Percentiles rank a stretch among this genome's conserved stretches.
Evolutionary conservation across 208 protist species (phyloP).

Genomic region (Novymonas esmeraldas): DNA sequence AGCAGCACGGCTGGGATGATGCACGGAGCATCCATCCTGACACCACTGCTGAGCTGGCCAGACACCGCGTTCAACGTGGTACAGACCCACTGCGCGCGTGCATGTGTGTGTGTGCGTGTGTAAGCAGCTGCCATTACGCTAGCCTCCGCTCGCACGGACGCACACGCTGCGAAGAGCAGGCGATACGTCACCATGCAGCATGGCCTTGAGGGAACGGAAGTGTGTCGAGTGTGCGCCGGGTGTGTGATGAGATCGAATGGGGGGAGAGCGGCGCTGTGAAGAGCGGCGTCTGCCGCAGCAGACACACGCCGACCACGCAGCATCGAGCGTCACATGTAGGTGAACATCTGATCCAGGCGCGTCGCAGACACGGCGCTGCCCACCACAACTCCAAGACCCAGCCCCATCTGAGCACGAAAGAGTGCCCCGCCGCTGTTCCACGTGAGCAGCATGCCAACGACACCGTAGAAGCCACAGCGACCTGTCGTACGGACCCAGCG

Average conservation of each 20-base stretch:
- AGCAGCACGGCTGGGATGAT: background rate
- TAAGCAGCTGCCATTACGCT: too few relatives aligned
- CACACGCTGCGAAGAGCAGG: too few relatives aligned
- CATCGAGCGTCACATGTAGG: constrained; percentile 31
- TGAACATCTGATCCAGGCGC: constrained; percentile 63
- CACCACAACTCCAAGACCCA: constrained; percentile 60
- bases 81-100: background rate
- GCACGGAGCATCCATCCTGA: too few relatives aligned
- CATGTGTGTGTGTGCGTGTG: background rate
- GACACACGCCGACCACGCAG: background rate
- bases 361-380: constrained; percentile 52
- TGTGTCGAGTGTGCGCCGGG: too few relatives aligned
- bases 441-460: constrained; percentile 61
- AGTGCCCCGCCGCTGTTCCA: constrained; percentile 71
- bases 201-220: too few relatives aligned
- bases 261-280: background rate
- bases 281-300: too few relatives aligned
- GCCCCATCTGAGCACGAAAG: constrained; percentile 67
- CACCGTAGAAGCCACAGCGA: constrained; percentile 59
- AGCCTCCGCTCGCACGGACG: too few relatives aligned
- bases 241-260: too few relatives aligned
- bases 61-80: too few relatives aligned
- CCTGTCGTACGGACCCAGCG: constrained; percentile 66
- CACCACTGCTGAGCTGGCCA: too few relatives aligned
- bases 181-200: too few relatives aligned